Evolutionary conservation across 202 grass and related monocot species (phyloP).

Genomic region (Elaeis oleifera): DNA sequence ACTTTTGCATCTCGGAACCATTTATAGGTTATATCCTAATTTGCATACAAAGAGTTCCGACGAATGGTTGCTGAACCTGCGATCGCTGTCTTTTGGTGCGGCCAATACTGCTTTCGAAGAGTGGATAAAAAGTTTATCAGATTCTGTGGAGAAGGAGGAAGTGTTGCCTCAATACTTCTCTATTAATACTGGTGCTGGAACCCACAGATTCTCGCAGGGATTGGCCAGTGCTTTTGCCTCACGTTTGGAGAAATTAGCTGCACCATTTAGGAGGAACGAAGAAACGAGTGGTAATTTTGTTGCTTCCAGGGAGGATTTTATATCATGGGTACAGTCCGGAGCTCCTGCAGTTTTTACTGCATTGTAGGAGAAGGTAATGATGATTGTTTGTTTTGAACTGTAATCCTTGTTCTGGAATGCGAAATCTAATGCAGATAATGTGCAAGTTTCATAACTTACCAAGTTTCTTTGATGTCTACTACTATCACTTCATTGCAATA

Average conservation of each 20-base stretch:
- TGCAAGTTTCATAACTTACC: background rate
- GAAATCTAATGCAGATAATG: slow-evolving; percentile 1
- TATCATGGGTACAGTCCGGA: slow-evolving; percentile 46
- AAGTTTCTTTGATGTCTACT: no score
- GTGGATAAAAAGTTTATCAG: slow-evolving; percentile 45
- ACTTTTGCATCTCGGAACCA: slow-evolving; percentile 50
- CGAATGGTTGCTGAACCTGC: slow-evolving; percentile 71
- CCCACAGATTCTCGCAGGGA: slow-evolving; percentile 62
- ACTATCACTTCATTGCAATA: no score
- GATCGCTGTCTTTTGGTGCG: slow-evolving; percentile 62
- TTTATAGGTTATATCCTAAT: slow-evolving; percentile 53
- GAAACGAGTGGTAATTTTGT: slow-evolving; percentile 61
- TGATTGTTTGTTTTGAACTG: background rate
- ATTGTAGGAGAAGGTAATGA: background rate
- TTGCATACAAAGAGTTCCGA: slow-evolving; percentile 37
- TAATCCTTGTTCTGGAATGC: background rate
- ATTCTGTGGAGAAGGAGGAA: slow-evolving; percentile 23
- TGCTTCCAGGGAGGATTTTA: slow-evolving; percentile 44
- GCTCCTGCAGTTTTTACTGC: background rate
- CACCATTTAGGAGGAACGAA: slow-evolving; percentile 41
- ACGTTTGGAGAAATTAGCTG: slow-evolving; percentile 28
- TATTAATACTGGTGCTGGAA: slow-evolving; percentile 61
- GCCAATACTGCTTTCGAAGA: slow-evolving; percentile 79
- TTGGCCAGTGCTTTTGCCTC: slow-evolving; percentile 38
- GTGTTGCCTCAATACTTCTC: slow-evolving; percentile 48